Evolutionary conservation across 2,329 filamentous ascomycete genomes (phyloP), one percentile per base, ranked within the genome.

Genomic region (Chaetomium sp.): DNA sequence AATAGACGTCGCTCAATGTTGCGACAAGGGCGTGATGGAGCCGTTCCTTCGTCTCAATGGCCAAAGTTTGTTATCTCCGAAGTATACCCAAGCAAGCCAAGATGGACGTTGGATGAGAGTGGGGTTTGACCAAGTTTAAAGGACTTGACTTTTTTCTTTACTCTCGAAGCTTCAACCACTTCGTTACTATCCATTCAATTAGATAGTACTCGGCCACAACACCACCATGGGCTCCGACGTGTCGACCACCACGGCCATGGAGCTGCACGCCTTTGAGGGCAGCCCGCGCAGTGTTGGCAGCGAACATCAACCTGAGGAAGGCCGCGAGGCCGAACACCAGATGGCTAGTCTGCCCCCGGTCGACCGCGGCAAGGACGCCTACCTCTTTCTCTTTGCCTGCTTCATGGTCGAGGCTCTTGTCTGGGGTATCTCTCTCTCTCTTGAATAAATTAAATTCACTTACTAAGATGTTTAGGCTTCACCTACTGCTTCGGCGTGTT

Each of bases 401-500:
- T 81, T 79, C 60, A 65, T 76, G 34, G 70, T 82, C 44, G 79
- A 82, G 64, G 76, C 73, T 33, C 67, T 81, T 2, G 73, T 81
- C 46, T 82, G 79, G 78, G 79, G 77, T 76, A 59, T 27, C 3
- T 27, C 19, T 27, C 19, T 3, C 19, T 27, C 19, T 27, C 19
- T 27, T n/a, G n/a, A n/a, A n/a, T n/a, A n/a, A n/a, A n/a, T n/a
- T n/a, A 38, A 7, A 38, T 38, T 38, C 36, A 38, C 36, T n/a
- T n/a, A n/a, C n/a, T n/a, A n/a, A n/a, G n/a, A n/a, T n/a, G n/a
- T n/a, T 43, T 42, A 87, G 84, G 85, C 2, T 87, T 88, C 55
- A 81, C 84, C 0, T 84, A 84, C 54, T 77, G 83, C 0, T 89
- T 85, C 66, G 86, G 86, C 44, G 77, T 89, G 32, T 88, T 89